These are phyloP conservation scores for Diplodia scrobiculata DNA, from an alignment of 2,329 filamentous ascomycete genomes.

Conservation along the genomic window DNA sequence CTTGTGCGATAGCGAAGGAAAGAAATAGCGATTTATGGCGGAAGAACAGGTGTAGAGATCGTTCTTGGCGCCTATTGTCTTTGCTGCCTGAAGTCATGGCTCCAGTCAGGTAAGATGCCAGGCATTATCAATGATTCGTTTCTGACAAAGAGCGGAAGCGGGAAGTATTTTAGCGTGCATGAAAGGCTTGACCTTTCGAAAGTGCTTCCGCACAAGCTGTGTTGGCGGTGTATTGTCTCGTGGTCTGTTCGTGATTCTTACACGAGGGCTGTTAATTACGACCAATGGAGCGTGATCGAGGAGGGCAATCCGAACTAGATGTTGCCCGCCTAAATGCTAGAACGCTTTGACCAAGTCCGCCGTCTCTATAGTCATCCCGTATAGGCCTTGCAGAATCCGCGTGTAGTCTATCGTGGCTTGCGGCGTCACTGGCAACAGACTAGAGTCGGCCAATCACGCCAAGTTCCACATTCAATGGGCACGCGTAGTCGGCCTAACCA, in stretches of 20 bases:
- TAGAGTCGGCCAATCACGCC: not conserved
- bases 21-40: not conserved
- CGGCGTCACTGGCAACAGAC: not conserved
- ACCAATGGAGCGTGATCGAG: not conserved
- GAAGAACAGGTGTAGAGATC: not conserved
- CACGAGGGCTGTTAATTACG: not conserved
- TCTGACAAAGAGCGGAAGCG: not conserved
- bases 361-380: not conserved
- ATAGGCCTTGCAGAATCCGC: not conserved
- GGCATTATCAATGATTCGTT: not conserved
- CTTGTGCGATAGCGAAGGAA: not conserved
- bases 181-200: not conserved
- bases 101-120: not conserved
- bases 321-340: conserved; percentile 2
- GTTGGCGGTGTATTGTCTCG: not conserved
- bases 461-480: not conserved
- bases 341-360: not conserved
- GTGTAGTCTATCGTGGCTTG: not conserved
- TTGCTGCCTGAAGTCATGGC: not conserved
- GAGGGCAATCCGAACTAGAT: not conserved
- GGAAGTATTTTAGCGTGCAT: not conserved
- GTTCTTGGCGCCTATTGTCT: not conserved
- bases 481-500: not conserved
- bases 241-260: not conserved
- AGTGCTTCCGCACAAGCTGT: not conserved